A percentile compares a stretch with the other conserved stretches of the same genome.
Evolutionary conservation across 1,284 basidiomycete genomes (phyloP).

Genomic region (Tilletia walkeri): DNA sequence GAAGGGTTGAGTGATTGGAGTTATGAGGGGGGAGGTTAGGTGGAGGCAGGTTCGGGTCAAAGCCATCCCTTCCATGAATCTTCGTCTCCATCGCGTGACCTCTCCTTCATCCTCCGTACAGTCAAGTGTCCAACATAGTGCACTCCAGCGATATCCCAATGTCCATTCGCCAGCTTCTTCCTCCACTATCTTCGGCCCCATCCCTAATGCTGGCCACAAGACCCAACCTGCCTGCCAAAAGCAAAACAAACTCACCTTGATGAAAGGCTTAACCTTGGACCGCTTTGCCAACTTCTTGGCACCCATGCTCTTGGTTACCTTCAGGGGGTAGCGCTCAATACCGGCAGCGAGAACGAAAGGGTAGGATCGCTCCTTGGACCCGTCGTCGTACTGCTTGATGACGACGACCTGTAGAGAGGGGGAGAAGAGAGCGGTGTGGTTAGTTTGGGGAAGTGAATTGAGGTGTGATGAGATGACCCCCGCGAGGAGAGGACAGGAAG

Average conservation of each 20-base stretch:
- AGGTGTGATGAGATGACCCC: no score
- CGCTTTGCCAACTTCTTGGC: constrained; percentile 56
- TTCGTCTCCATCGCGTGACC: no score
- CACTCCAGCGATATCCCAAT: no score
- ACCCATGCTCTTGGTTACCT: constrained; percentile 55
- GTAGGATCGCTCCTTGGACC: constrained; percentile 54
- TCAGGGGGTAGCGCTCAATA: constrained; percentile 55
- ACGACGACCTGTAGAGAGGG: constrained; percentile 47
- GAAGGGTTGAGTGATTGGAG: neutral
- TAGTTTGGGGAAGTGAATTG: no score
- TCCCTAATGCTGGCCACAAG: no score
- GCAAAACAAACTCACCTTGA: constrained; percentile 40
- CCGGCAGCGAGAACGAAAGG: constrained; percentile 54
- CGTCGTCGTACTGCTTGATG: constrained; percentile 56
- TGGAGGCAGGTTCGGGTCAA: neutral
- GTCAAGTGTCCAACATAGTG: neutral
- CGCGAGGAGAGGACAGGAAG: neutral
- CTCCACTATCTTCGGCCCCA: no score
- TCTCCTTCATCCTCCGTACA: neutral
- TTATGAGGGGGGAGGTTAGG: neutral
- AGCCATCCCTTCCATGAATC: neutral
- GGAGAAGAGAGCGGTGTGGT: constrained; percentile 12
- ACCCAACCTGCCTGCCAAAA: neutral
- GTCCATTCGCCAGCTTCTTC: no score
- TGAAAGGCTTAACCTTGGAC: constrained; percentile 56